Evolutionary conservation across 2,329 filamentous ascomycete genomes (phyloP), one percentile per base, ranked within the genome.

Genomic region (Fusarium sororula): DNA sequence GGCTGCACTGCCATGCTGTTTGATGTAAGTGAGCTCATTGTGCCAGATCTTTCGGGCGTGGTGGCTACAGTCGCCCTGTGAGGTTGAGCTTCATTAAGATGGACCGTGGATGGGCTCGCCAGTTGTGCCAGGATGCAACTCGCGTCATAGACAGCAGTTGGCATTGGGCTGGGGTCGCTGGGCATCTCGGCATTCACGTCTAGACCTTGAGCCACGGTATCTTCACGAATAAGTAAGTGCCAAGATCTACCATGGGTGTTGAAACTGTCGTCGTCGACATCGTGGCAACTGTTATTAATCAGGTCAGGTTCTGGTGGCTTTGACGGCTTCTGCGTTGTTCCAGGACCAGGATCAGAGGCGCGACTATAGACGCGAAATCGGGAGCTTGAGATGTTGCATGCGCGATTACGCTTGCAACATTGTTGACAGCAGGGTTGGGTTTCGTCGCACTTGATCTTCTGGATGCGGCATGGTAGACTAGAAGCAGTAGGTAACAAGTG

Each of bases 391-490:
- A 54, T 54, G 10, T 54, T 39, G 51, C 51, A 54, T 39, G 9
- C 35, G 10, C 51, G 51, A 28, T 54, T 39, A 26, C 51, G 51
- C 13, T 54, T 39, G 18, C 6, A 28, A 22, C 51, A 54, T 10
- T 54, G 51, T 14, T 54, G 35, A 17, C 51, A 54, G 24, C 51
- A 54, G 9, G 51, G 51, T 28, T 54, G 51, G 11, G 35, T 28
- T 35, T 54, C 51, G 35, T 54, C 51, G 24, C 51, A 54, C 10
- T 54, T 54, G 35, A 54, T 54, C 18, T 54, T 54, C 20, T 54
- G 51, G 35, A 39, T 54, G n/a, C 51, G 51, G 35, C 51, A 54
- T 3, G 51, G 51, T 28, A 54, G 51, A 54, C 51, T 39, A 54
- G 7, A 54, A 22, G 17, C 7, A 54, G 24, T 6, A 14, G 24